A percentile compares a stretch with the other conserved stretches of the same genome.
Evolutionary conservation across 148 eudicot genomes (phyloP).

Genomic region (Rhododendron ferrugineum): DNA sequence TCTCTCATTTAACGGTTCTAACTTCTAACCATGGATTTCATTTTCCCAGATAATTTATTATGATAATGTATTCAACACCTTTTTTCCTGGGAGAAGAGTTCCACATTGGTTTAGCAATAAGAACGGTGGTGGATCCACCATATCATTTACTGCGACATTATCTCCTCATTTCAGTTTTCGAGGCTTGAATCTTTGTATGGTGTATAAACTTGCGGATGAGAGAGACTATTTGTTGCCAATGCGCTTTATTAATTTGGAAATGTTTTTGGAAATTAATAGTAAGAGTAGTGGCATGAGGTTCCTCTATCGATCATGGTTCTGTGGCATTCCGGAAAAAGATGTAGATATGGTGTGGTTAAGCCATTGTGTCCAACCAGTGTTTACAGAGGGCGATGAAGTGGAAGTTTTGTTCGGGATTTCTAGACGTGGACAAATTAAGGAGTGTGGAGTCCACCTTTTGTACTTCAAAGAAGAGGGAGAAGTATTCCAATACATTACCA

Average conservation of each 20-base stretch:
- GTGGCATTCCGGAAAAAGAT: neutral
- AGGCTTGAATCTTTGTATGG: neutral
- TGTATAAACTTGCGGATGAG: neutral
- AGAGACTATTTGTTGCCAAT: neutral
- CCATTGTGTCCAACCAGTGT: neutral
- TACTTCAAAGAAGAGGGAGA: neutral
- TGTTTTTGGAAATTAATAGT: too few species aligned
- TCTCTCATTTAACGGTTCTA: neutral
- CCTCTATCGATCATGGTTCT: neutral
- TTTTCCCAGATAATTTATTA: neutral
- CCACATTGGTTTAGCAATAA: neutral
- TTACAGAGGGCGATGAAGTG: neutral
- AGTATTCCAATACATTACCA: neutral
- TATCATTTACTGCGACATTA: neutral
- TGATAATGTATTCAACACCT: fast-evolving
- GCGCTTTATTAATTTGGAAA: too few species aligned
- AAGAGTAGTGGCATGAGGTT: neutral
- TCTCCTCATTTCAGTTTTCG: neutral
- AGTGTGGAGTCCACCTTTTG: neutral
- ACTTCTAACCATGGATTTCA: neutral
- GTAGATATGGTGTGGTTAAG: neutral
- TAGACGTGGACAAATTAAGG: neutral
- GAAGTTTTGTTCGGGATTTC: neutral
- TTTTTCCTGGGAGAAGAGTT: neutral
- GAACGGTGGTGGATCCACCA: neutral